Evolutionary conservation across 106 monocot species (phyloP).

Genomic region (Xerophyta viscosa): DNA sequence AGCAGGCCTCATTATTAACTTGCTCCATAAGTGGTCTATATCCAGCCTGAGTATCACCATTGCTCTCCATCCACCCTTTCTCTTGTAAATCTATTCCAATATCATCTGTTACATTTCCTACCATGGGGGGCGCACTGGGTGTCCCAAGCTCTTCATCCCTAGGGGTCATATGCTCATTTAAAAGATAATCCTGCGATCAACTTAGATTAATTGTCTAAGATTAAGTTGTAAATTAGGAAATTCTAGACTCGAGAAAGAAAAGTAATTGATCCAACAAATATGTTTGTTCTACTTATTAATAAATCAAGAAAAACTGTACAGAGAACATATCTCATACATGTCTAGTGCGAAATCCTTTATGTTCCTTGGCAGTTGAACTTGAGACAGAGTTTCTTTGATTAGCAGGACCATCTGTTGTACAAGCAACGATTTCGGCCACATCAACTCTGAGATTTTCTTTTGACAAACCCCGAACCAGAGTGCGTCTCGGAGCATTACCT

Average conservation of each 20-base stretch:
- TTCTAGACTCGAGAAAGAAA: too few species aligned
- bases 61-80: background rate
- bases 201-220: too few species aligned
- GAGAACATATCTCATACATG: slow-evolving; percentile 6
- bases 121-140: slow-evolving; percentile 89
- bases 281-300: too few species aligned
- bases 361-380: slow-evolving; percentile 1
- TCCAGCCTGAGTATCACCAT: background rate
- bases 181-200: slow-evolving; percentile 22
- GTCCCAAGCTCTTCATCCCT: slow-evolving; percentile 41
- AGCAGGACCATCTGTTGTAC: background rate
- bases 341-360: slow-evolving; percentile 13
- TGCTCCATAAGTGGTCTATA: background rate
- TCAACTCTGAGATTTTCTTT: slow-evolving; percentile 70
- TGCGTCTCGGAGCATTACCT: background rate
- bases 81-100: slow-evolving; percentile 20
- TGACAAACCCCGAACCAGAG: slow-evolving; percentile 40
- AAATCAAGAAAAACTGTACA: background rate
- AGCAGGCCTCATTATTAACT: background rate
- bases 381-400: slow-evolving; percentile 2
- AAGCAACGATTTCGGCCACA: slow-evolving; percentile 9
- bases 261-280: too few species aligned
- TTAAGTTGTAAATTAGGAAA: too few species aligned
- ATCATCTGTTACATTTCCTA: slow-evolving; percentile 32
- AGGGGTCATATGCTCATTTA: slow-evolving; percentile 13